Base-by-base conservation (phyloP, 2,329 filamentous ascomycete genomes). In the Diaporthe destruens region DNA sequence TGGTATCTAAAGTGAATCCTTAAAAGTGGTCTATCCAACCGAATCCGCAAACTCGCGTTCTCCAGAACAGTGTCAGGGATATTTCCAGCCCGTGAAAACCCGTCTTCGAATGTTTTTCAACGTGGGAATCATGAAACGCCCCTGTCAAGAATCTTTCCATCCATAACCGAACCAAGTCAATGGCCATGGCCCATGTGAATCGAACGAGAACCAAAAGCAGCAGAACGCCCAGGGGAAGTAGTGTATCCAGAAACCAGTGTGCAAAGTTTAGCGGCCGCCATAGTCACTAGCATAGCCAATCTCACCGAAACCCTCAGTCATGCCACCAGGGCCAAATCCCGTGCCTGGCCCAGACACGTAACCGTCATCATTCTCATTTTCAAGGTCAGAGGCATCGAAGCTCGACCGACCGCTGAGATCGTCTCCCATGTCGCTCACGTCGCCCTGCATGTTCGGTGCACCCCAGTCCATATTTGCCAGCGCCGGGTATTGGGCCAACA, bases 401-500 rank as follows among this genome's bases (percentile, higher is more conserved):
- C 92, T 95, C 75, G 93, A 94, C 68, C 92, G 88, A 0, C 93
- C 93, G 77, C 92, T 94, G n/a, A 93, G 83, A 74, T 94, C 93
- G 65, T 94, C 93, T 53, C 95, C 92, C 72, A 91, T 87, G 23
- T 90, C 90, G n/a, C 92, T 88, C 39, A 92, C 90, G n/a, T 89
- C 89, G 23, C 92, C 88, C 54, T 91, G 89, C 80, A 97, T 88
- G 69, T 92, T 89, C 25, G 82, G 79, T 14, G 83, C 80, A 23
- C 89, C 88, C 95, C 96, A 98, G 79, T 96, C 95, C 80, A 98
- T 89, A 69, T 92, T 93, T 32, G 95, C 95, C n/a, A 99, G 85
- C 5, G 94, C 95, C 16, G 96, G 96, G 81, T 98, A 98, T 79
- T 98, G 96, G 23, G 93, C 93, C 51, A 98, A 85, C 65, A 99